Evolutionary conservation across 768 basidiomycete genomes (phyloP).

Genomic region (Calocybe cyanea): DNA sequence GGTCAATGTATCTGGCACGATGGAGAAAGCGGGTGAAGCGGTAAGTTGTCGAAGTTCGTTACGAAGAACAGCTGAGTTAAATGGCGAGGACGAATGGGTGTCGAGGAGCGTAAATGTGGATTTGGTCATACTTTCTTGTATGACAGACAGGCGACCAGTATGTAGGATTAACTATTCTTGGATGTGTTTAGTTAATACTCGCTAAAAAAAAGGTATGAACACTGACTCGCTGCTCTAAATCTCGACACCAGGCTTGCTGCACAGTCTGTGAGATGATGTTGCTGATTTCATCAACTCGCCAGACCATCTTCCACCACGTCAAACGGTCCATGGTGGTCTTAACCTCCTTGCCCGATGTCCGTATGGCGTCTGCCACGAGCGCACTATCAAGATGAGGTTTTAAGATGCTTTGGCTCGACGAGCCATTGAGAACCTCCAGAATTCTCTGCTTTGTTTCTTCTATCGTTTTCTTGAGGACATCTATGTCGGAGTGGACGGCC

Average conservation of each 20-base stretch:
- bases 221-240: constrained; percentile 48
- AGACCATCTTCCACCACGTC: constrained; percentile 44
- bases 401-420: constrained; percentile 3
- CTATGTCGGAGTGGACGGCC: constrained; percentile 28
- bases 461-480: constrained; percentile 32
- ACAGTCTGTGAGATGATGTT: constrained; percentile 33
- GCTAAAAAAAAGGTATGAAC: not conserved
- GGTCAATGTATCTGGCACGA: constrained; percentile 45
- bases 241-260: constrained; percentile 37
- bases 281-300: constrained; percentile 44
- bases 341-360: constrained; percentile 33
- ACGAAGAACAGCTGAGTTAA: constrained; percentile 52
- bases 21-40: constrained; percentile 38
- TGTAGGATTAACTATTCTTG: constrained; percentile 56
- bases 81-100: constrained; percentile 32
- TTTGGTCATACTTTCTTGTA: constrained; percentile 41
- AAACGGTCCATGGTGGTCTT: constrained; percentile 36
- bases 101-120: constrained; percentile 38
- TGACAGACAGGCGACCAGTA: constrained; percentile 50
- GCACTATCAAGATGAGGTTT: constrained; percentile 17
- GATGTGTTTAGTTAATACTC: not conserved
- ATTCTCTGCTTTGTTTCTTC: constrained; percentile 35
- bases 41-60: constrained; percentile 56
- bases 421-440: constrained; percentile 33
- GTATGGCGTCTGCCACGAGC: constrained; percentile 33